phyloP scores from a whole-genome alignment of 345 rosid species.

The Lepidium didymum region DNA sequence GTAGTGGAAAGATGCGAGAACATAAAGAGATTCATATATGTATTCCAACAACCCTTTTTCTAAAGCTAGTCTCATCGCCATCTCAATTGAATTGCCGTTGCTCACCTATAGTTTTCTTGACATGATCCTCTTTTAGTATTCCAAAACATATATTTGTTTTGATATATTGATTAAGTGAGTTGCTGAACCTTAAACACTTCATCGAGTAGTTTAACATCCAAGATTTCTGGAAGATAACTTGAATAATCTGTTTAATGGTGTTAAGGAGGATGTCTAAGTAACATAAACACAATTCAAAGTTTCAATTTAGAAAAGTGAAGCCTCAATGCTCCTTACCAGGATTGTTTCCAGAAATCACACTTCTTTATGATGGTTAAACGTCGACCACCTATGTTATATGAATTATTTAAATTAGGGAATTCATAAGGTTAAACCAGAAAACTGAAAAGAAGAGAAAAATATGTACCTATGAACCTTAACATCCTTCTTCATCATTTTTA shows the following conservation, averaged over 20 bases:
- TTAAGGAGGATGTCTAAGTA: neutral
- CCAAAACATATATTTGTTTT: neutral
- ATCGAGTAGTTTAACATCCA: slow-evolving; percentile 78
- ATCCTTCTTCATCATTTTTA: slow-evolving; percentile 69
- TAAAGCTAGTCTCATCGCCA: slow-evolving; percentile 83
- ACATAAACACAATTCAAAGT: neutral
- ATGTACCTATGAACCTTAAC: slow-evolving; percentile 38
- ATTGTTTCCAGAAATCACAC: slow-evolving; percentile 77
- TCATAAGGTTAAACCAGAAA: neutral
- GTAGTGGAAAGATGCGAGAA: neutral
- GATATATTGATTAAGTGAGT: neutral
- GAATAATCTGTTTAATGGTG: neutral
- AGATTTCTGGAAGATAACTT: slow-evolving; percentile 74
- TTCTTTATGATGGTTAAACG: slow-evolving; percentile 92
- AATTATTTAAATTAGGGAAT: neutral
- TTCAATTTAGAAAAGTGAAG: slow-evolving; percentile 3
- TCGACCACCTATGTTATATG: slow-evolving; percentile 54
- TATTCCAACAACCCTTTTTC: slow-evolving; percentile 92
- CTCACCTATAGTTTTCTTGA: slow-evolving; percentile 45
- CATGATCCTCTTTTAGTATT: neutral
- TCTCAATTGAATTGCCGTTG: slow-evolving; percentile 70
- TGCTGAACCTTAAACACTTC: slow-evolving; percentile 67
- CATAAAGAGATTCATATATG: neutral
- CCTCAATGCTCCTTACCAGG: no score
- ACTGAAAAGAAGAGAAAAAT: neutral